phyloP scores from a whole-genome alignment of 2,329 filamentous ascomycete genomes.

The Clonostachys solani region DNA sequence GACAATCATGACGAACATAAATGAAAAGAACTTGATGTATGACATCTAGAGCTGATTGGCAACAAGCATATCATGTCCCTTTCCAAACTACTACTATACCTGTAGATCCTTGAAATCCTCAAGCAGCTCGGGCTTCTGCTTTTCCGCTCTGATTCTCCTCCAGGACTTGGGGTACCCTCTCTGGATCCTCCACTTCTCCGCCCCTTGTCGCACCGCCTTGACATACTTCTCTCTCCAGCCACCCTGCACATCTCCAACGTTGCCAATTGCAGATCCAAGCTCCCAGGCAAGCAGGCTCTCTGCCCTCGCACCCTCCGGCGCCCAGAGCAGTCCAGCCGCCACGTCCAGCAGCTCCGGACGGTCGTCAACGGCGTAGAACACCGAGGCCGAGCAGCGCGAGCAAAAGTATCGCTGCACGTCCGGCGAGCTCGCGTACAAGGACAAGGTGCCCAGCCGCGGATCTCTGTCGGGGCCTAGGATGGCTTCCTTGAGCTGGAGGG shows the following conservation, averaged over 20 bases:
- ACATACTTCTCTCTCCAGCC: not conserved
- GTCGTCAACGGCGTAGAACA: not conserved
- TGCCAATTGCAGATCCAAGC: not conserved
- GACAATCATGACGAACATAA: no score
- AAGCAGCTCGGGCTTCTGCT: no score
- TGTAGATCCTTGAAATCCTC: no score
- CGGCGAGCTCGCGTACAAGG: not conserved
- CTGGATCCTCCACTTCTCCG: no score
- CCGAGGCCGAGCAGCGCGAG: not conserved
- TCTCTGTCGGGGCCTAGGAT: conserved; percentile 2
- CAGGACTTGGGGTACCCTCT: no score
- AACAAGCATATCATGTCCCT: no score
- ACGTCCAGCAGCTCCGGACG: not conserved
- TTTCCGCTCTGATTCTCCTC: no score
- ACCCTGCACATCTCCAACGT: not conserved
- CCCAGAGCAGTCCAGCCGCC: not conserved
- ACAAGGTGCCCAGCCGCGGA: not conserved
- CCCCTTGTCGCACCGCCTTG: no score
- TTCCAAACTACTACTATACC: no score
- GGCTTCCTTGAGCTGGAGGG: not conserved
- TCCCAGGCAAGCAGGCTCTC: not conserved
- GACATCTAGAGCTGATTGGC: no score
- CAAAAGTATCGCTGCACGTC: not conserved
- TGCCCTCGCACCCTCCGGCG: not conserved
- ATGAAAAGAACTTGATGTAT: no score